A percentile compares a stretch with the other conserved stretches of the same genome.
These are phyloP conservation scores for Serendipita sp. DNA, from an alignment of 768 basidiomycete genomes.

Conservation along the genomic window DNA sequence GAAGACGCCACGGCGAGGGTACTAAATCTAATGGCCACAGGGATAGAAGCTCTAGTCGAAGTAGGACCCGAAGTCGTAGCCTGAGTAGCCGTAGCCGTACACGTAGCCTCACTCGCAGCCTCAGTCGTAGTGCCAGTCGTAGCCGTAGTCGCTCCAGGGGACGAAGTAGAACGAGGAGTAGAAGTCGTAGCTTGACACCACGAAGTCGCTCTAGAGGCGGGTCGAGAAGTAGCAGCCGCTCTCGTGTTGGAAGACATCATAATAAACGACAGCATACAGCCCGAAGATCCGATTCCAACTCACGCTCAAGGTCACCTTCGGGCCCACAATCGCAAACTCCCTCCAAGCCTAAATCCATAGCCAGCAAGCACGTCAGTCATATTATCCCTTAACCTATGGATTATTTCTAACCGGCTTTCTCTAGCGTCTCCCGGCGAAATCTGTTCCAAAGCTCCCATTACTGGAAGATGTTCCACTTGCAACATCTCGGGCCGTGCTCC, in stretches of 20 bases:
- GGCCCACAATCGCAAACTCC: background rate
- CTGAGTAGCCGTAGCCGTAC: background rate
- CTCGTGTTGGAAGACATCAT: background rate
- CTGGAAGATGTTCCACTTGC: background rate
- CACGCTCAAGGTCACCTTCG: background rate
- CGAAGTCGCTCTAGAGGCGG: slow-evolving; percentile 9
- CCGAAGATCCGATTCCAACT: background rate
- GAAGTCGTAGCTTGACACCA: background rate
- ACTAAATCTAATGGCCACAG: background rate
- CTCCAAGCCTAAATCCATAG: background rate
- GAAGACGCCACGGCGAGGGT: background rate
- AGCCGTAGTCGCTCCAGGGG: background rate
- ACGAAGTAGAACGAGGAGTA: background rate
- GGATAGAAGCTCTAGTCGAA: background rate
- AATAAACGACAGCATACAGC: background rate
- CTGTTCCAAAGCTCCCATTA: slow-evolving; percentile 1
- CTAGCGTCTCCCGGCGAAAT: background rate
- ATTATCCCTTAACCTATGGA: background rate
- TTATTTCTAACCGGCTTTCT: background rate
- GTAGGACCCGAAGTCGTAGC: background rate
- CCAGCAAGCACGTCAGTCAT: background rate
- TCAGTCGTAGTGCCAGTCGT: background rate
- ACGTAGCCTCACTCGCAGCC: background rate
- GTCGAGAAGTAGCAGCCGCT: background rate
- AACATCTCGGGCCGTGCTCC: background rate